Percentiles rank a stretch among this genome's conserved stretches.
These are phyloP conservation scores for Stromatinia cepivora DNA, from an alignment of 2,329 filamentous ascomycete genomes.

Conservation along the genomic window DNA sequence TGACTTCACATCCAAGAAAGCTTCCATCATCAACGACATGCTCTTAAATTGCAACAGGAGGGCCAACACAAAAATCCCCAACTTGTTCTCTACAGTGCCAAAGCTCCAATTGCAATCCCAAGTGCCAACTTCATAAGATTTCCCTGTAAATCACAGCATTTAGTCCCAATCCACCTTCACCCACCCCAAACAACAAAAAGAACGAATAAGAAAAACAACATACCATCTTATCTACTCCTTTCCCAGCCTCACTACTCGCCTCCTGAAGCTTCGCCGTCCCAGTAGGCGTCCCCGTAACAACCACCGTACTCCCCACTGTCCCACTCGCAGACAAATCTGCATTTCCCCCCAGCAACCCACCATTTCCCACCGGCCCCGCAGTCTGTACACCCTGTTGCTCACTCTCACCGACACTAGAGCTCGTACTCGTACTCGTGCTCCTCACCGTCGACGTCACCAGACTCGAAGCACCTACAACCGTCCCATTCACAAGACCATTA, in stretches of 20 bases:
- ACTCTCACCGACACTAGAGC: not conserved
- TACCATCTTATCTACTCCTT: not conserved
- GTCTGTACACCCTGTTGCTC: not conserved
- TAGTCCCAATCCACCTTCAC: not conserved
- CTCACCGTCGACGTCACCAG: conserved; percentile 1
- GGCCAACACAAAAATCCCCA: not conserved
- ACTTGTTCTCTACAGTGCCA: not conserved
- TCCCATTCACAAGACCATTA: conserved; percentile 8
- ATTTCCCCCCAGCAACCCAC: not conserved
- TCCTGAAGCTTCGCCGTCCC: not conserved
- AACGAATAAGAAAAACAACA: not conserved
- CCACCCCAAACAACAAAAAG: not conserved
- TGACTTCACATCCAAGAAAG: not conserved
- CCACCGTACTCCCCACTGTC: conserved; percentile 3
- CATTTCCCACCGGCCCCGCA: not conserved
- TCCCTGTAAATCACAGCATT: not conserved
- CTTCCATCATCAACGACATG: not conserved
- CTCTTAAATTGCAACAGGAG: not conserved
- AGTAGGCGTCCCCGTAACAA: not conserved
- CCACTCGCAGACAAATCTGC: conserved; percentile 5
- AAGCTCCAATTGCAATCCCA: not conserved
- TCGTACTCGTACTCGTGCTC: not conserved
- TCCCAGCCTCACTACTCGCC: not conserved
- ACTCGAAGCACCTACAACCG: not conserved
- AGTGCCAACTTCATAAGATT: not conserved